Evolutionary conservation across 164 flowering plant genomes (phyloP).

Genomic region (Berberis vulgaris): DNA sequence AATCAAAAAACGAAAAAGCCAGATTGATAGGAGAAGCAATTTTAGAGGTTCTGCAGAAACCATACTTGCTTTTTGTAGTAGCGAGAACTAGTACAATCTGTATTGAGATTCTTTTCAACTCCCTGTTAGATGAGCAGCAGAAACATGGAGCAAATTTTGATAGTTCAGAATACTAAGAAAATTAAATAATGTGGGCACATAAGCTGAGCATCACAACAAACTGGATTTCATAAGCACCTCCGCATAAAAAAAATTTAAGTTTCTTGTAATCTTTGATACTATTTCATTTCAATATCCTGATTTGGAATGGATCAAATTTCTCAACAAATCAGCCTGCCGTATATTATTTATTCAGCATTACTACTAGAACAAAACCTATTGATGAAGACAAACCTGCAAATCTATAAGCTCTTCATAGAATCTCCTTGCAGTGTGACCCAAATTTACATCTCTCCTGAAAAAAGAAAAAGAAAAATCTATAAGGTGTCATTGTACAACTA

Average conservation of each 20-base stretch:
- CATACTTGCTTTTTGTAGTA: slow-evolving; percentile 49
- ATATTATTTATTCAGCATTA: background rate
- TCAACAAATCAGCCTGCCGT: background rate
- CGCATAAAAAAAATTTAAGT: too few species aligned
- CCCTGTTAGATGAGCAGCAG: slow-evolving; percentile 40
- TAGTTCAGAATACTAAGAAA: too few species aligned
- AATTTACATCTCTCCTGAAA: slow-evolving; percentile 57
- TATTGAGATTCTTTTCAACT: slow-evolving; percentile 38
- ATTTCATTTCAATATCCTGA: too few species aligned
- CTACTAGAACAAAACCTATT: background rate
- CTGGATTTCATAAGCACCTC: too few species aligned
- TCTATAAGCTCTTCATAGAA: slow-evolving; percentile 39
- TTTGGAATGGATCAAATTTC: too few species aligned
- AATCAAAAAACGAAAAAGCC: background rate
- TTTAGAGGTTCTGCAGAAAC: background rate
- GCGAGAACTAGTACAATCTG: slow-evolving; percentile 45
- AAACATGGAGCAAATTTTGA: background rate
- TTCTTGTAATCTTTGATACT: too few species aligned
- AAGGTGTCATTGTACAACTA: background rate
- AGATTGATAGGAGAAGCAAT: background rate
- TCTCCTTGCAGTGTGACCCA: slow-evolving; percentile 44
- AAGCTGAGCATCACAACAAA: too few species aligned
- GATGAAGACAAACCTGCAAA: slow-evolving; percentile 51
- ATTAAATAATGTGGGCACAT: too few species aligned
- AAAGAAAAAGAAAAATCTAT: slow-evolving; percentile 1